Percentiles rank a stretch among this genome's conserved stretches.
Evolutionary conservation across 1,284 basidiomycete genomes (phyloP).

Genomic region (Marasmius oreades): DNA sequence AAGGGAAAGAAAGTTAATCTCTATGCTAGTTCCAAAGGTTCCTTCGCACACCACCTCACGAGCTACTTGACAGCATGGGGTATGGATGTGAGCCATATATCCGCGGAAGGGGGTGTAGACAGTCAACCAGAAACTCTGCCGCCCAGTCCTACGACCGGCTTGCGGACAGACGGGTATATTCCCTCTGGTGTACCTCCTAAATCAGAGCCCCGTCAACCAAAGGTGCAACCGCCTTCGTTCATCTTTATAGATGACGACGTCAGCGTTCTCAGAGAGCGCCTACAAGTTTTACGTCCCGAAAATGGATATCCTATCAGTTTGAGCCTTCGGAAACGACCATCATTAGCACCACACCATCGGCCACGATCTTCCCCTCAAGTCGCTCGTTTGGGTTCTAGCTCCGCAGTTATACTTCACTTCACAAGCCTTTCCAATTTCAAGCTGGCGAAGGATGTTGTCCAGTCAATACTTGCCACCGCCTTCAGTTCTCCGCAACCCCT

Average conservation of each 20-base stretch:
- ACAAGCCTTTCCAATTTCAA: constrained; percentile 89
- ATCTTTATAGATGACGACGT: constrained; percentile 91
- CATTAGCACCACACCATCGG: constrained; percentile 63
- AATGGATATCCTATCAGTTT: constrained; percentile 41
- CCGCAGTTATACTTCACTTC: constrained; percentile 80
- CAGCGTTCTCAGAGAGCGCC: constrained; percentile 63
- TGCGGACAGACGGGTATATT: constrained; percentile 9
- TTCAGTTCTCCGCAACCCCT: constrained; percentile 39
- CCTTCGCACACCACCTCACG: constrained; percentile 87
- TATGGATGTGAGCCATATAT: constrained; percentile 84
- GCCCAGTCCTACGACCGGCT: constrained; percentile 11
- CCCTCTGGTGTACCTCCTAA: constrained; percentile 15
- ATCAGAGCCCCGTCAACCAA: constrained; percentile 20
- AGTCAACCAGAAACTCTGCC: constrained; percentile 20
- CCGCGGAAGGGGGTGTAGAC: constrained; percentile 55
- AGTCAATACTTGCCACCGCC: constrained; percentile 57
- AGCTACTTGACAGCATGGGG: constrained; percentile 93
- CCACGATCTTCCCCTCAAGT: constrained; percentile 78
- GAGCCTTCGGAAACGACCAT: constrained; percentile 66
- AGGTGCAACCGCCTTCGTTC: constrained; percentile 46
- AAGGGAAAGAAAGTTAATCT: constrained; percentile 79
- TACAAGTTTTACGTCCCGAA: constrained; percentile 62
- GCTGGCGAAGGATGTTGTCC: constrained; percentile 79
- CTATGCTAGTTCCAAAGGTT: constrained; percentile 77
- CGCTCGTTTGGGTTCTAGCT: constrained; percentile 36